These are phyloP conservation scores for Malus hybrid DNA, from an alignment of 331 rosid species.

Conservation along the genomic window DNA sequence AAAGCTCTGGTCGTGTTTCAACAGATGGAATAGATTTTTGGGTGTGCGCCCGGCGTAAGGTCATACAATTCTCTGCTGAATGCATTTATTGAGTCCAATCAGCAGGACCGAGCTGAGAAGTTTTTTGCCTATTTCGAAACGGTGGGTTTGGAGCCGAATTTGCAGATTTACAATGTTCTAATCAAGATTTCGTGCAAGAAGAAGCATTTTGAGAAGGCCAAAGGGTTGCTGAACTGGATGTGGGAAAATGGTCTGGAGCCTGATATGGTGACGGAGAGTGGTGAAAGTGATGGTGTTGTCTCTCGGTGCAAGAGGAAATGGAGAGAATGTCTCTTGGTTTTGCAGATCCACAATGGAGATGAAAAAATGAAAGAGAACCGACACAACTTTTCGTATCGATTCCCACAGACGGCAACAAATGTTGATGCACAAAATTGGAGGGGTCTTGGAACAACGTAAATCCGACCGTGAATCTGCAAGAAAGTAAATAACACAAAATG, in stretches of 20 bases:
- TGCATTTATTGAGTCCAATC: conserved; percentile 58
- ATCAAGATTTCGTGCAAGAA: conserved; percentile 72
- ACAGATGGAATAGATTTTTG: conserved; percentile 59
- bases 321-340: no score
- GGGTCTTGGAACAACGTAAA: no score
- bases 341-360: no score
- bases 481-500: no score
- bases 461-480: no score
- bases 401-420: no score
- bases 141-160: conserved; percentile 48
- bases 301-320: no score
- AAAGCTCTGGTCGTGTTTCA: conserved; percentile 53
- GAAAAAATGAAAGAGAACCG: no score
- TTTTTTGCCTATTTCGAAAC: conserved; percentile 52
- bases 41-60: conserved; percentile 58
- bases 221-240: conserved; percentile 57
- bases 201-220: conserved; percentile 57
- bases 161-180: conserved; percentile 59
- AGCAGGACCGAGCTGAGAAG: conserved; percentile 62
- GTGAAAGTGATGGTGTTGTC: no score
- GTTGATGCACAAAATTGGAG: no score
- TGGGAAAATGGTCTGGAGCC: conserved; percentile 51
- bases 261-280: conserved; percentile 15
- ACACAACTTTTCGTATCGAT: no score
- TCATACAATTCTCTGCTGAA: conserved; percentile 73